A percentile compares a stretch with the other conserved stretches of the same genome.
phyloP scores from a whole-genome alignment of 495 filamentous ascomycete species.

The Jackrogersella multiformis region DNA sequence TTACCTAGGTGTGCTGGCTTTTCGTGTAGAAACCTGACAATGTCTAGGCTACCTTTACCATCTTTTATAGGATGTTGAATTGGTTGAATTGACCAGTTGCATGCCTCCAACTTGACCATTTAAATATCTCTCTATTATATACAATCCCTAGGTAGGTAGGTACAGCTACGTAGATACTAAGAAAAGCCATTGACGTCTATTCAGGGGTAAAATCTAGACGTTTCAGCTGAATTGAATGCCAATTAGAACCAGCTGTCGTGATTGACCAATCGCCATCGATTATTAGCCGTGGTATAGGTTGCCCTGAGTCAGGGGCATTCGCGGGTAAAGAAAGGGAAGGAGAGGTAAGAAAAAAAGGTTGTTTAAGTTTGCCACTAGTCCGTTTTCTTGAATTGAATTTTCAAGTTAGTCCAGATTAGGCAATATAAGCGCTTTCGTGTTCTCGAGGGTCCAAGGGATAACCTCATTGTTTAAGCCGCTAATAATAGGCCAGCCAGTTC shows the following conservation, averaged over 20 bases:
- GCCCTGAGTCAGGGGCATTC: constrained; percentile 23
- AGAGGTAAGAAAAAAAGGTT: neutral
- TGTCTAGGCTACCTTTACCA: too few relatives aligned
- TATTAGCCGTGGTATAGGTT: constrained; percentile 1
- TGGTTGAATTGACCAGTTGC: too few relatives aligned
- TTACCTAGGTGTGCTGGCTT: too few relatives aligned
- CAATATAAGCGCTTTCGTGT: neutral
- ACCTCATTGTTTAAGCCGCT: constrained; percentile 1
- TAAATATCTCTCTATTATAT: too few relatives aligned
- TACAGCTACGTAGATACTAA: neutral
- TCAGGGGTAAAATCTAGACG: constrained; percentile 36
- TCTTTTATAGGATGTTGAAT: neutral
- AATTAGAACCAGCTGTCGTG: constrained; percentile 15
- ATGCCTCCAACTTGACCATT: too few relatives aligned
- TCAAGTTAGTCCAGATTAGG: constrained; percentile 3
- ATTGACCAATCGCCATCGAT: constrained; percentile 30
- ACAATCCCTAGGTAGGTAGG: too few relatives aligned
- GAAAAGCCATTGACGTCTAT: constrained; percentile 25
- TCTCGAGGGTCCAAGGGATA: neutral
- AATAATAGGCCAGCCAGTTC: constrained; percentile 1
- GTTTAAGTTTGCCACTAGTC: constrained; percentile 10
- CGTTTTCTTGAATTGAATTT: constrained; percentile 8
- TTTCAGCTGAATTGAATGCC: constrained; percentile 34
- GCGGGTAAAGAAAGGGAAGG: neutral
- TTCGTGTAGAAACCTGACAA: too few relatives aligned